Base-by-base conservation (phyloP, 495 filamentous ascomycete genomes). In the Podospora conica region DNA sequence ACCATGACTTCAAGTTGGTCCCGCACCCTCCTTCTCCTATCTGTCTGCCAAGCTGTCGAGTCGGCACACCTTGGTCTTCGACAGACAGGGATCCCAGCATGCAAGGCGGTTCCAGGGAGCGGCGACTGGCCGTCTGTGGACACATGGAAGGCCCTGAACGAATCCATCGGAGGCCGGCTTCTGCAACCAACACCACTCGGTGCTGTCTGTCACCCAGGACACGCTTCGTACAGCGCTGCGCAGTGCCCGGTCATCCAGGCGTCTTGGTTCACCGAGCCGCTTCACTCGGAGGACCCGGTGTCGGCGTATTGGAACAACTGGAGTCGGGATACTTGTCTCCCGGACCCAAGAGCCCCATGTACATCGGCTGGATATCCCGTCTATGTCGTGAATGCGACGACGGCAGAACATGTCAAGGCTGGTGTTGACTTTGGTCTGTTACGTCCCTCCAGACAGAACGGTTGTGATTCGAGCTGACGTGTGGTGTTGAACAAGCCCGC, bases 121-220 rank as follows among this genome's bases (percentile, higher is more conserved):
- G 1, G 65, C 29, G 55, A 60, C 40, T 76, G 73, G 75, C 77
- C 75, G 9, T 72, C 72, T n/a, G 21, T 61, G 25, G 56, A 67
- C 11, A 64, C 21, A 9, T 77, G 75, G 77, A 18, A 67, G 15
- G 22, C 58, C 22, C 61, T 77, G 62, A 77, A 76, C 60, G 23
- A 69, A 25, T 70, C 76, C 22, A 63, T 69, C 27, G 70, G 73
- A 9, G 87, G 87, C 7, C 78, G 79, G 27, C 77, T 89, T 11
- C 76, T 86, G 62, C 69, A 68, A 15, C 80, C 81, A 11, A 58
- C 73, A 11, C 84, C 86, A 9, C 75, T 82, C 3, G 87, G 78
- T 57, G 78, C 78, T 22, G 71, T 80, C 12, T 90, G 86, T 68
- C 85, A 88, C 67, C 61, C 68, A 8, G 65, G 29, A 65, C 63